phyloP scores from a whole-genome alignment of 1,284 basidiomycete genomes.

The Boletus semigastroideus region DNA sequence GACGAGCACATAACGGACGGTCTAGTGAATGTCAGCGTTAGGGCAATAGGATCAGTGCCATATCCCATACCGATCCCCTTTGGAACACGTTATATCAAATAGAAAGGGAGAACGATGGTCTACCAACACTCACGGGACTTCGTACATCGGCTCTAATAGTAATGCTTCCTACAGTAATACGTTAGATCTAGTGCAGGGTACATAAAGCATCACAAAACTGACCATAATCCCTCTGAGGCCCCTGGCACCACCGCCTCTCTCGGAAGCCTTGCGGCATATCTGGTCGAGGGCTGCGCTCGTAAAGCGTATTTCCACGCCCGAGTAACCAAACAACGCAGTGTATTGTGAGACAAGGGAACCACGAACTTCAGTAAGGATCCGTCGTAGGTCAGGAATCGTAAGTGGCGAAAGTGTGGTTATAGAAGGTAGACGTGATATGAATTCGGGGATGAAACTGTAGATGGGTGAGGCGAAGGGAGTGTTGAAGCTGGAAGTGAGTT shows the following conservation, averaged over 20 bases:
- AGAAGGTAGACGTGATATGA: conserved; percentile 87
- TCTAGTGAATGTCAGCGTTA: conserved; percentile 37
- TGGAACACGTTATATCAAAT: conserved; percentile 5
- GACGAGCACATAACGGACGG: conserved; percentile 62
- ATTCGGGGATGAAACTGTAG: conserved; percentile 87
- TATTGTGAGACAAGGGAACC: conserved; percentile 92
- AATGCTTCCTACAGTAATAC: conserved; percentile 61
- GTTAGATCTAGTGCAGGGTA: conserved; percentile 3
- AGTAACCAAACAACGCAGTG: conserved; percentile 76
- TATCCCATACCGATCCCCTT: conserved; percentile 46
- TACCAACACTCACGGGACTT: conserved; percentile 74
- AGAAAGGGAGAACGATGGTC: not conserved
- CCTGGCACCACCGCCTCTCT: conserved; percentile 86
- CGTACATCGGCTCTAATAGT: conserved; percentile 86
- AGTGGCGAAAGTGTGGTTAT: conserved; percentile 82
- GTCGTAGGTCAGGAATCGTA: conserved; percentile 73
- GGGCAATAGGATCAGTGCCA: not conserved
- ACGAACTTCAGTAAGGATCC: conserved; percentile 88
- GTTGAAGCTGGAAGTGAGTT: conserved; percentile 3
- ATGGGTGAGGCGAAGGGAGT: conserved; percentile 8
- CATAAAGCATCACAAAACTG: conserved; percentile 19
- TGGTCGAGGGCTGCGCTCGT: conserved; percentile 73
- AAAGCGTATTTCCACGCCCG: conserved; percentile 79
- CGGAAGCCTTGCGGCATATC: conserved; percentile 75
- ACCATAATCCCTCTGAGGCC: conserved; percentile 89